phyloP scores from a whole-genome alignment of 2,329 filamentous ascomycete genomes.

The Fusarium euwallaceae region DNA sequence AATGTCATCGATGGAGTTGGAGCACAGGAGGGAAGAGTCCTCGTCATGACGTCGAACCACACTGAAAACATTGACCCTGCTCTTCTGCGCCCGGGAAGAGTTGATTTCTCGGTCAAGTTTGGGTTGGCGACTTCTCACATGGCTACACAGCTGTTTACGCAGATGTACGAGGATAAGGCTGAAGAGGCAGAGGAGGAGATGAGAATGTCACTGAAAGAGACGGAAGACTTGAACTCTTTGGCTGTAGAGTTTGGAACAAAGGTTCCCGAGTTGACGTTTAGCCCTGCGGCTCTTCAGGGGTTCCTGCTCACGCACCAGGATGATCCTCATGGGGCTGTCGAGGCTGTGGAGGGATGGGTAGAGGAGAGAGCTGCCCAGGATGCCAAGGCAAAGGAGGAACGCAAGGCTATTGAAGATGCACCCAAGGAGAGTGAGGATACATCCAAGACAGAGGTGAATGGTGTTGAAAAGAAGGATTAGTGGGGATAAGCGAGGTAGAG shows the following conservation, averaged over 20 bases:
- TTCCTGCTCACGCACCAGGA: conserved; percentile 31
- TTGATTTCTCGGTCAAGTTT: conserved; percentile 27
- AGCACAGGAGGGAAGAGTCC: conserved; percentile 74
- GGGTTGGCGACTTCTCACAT: conserved; percentile 22
- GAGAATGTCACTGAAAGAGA: not conserved
- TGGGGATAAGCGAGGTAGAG: not conserved
- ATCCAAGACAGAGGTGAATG: not conserved
- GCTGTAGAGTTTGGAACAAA: conserved; percentile 19
- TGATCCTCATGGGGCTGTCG: conserved; percentile 22
- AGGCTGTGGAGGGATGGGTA: conserved; percentile 15
- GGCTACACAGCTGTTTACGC: conserved; percentile 4
- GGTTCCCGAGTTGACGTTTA: conserved; percentile 27
- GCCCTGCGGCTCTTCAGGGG: conserved; percentile 36
- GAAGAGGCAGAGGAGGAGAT: not conserved
- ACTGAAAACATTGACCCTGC: conserved; percentile 29
- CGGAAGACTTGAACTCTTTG: not conserved
- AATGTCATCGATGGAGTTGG: conserved; percentile 78
- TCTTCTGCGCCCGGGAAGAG: conserved; percentile 16
- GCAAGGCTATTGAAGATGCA: not conserved
- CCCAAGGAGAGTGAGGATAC: not conserved
- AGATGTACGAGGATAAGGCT: conserved; percentile 20
- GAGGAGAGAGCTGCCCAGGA: conserved; percentile 6
- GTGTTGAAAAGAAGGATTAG: not conserved
- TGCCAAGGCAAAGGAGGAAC: not conserved
- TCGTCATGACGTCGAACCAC: conserved; percentile 79